These are phyloP conservation scores for Vigna trinervia DNA, from an alignment of 306 rosid genomes.

Conservation along the genomic window DNA sequence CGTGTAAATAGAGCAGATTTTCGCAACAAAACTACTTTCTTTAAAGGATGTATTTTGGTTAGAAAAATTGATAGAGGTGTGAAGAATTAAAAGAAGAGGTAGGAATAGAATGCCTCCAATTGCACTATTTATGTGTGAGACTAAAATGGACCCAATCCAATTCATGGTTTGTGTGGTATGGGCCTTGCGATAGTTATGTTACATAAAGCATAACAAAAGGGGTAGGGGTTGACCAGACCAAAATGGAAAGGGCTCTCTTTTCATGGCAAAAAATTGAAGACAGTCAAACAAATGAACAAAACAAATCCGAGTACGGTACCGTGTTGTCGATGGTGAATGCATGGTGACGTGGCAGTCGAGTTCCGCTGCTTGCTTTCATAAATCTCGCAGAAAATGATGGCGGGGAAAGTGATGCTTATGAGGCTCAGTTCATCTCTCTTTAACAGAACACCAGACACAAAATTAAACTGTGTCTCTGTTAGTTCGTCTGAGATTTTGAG, in stretches of 20 bases:
- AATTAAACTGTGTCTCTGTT: neutral
- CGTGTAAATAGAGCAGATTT: neutral
- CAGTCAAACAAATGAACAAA: conserved; percentile 2
- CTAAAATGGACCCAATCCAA: too few species aligned
- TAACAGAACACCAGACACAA: neutral
- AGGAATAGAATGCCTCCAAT: too few species aligned
- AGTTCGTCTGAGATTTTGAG: neutral
- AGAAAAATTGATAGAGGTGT: too few species aligned
- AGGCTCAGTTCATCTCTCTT: conserved; percentile 3
- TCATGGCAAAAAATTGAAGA: neutral
- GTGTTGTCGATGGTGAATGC: neutral
- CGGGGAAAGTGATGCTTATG: conserved; percentile 27
- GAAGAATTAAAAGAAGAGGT: neutral
- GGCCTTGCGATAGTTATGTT: too few species aligned
- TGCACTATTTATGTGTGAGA: too few species aligned
- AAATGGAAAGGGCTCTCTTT: neutral
- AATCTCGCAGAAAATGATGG: conserved; percentile 9
- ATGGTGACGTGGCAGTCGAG: conserved; percentile 28
- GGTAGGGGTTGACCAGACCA: neutral
- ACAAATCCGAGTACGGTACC: neutral
- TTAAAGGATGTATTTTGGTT: too few species aligned
- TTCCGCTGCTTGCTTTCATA: neutral
- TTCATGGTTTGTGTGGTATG: too few species aligned
- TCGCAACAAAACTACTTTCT: neutral
- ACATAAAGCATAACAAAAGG: neutral